Evolutionary conservation across 805 yeast genomes (phyloP).

Genomic region (Nakazawaea ernobii): DNA sequence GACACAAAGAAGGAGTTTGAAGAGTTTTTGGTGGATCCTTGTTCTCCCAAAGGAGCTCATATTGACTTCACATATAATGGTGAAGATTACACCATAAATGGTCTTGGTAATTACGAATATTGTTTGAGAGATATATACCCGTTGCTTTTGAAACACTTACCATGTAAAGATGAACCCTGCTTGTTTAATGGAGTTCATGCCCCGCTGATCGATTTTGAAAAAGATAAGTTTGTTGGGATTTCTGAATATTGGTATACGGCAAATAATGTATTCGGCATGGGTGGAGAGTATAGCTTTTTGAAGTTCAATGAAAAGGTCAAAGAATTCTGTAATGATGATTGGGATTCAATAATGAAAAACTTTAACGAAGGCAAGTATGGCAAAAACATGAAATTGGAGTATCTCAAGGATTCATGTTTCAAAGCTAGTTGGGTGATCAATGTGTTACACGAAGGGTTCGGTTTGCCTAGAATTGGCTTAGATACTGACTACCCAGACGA

Average conservation of each 20-base stretch:
- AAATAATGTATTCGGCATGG: conserved; percentile 81
- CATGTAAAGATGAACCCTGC: conserved; percentile 87
- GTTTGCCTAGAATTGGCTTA: conserved; percentile 65
- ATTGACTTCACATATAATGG: conserved; percentile 42
- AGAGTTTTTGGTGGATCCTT: conserved; percentile 61
- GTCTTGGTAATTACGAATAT: conserved; percentile 72
- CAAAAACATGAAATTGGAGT: conserved; percentile 47
- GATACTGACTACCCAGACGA: conserved; percentile 31
- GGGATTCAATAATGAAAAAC: conserved; percentile 50
- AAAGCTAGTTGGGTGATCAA: conserved; percentile 93
- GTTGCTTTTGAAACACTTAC: conserved; percentile 65
- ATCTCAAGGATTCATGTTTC: conserved; percentile 76
- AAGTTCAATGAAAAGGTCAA: conserved; percentile 61
- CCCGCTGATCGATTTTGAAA: conserved; percentile 74
- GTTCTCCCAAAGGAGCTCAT: conserved; percentile 63
- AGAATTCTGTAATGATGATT: conserved; percentile 69
- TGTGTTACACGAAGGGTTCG: conserved; percentile 88
- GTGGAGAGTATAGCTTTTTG: conserved; percentile 81
- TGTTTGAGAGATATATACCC: conserved; percentile 76
- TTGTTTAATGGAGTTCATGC: conserved; percentile 94
- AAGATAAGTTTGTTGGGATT: conserved; percentile 84
- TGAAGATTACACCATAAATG: conserved; percentile 47
- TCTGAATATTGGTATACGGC: conserved; percentile 98
- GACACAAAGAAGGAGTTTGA: conserved; percentile 43
- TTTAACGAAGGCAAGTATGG: conserved; percentile 50